Evolutionary conservation across 805 yeast genomes (phyloP), one percentile per base, ranked within the genome.

Genomic region (Cyberlindnera amylophila): DNA sequence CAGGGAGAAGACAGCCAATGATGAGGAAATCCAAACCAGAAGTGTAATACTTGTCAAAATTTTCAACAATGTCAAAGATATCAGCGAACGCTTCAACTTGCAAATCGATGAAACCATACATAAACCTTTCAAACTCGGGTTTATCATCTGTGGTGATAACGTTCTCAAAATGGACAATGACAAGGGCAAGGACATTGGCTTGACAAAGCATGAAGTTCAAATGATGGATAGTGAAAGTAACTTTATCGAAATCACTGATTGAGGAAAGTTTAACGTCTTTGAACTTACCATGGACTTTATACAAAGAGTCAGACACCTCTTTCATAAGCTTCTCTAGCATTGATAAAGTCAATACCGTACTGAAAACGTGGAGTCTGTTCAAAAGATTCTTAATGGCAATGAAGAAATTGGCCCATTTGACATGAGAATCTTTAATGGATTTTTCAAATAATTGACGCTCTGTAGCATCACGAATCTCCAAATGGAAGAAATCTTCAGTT

Each of bases 11-110:
- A 7, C 23, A 26, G 13, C 47, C 47, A 19, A 50, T 19, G 4
- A 53, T 13, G 5, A 53, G 18, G 15, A 53, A 45, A 33, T 56
- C 60, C 36, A 41, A 45, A 2, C 57, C 57, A 3, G 53, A 32
- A 9, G 45, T 41, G 41, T 45, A 56, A 37, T 56, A 56, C 3
- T 15, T 34, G 12, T 44, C 35, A 29, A 46, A 49, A 27, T 57
- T 56, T 27, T 42, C 40, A 3, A 52, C 32, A 5, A 56, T 34
- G 41, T 56, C 62, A 41, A 53, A 50, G 2, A 39, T 12, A 16
- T 48, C 46, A 2, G 37, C 38, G 32, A 51, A 34, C 16, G 46
- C 29, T 6, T 51, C 47, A 2, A 34, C 31, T 11, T 38, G 28
- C 0, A 41, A 5, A 8, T 37, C 42, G 9, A 42, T 14, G 8